These are phyloP conservation scores for Colletotrichum sp. DNA, from an alignment of 2,329 filamentous ascomycete genomes.

Conservation along the genomic window DNA sequence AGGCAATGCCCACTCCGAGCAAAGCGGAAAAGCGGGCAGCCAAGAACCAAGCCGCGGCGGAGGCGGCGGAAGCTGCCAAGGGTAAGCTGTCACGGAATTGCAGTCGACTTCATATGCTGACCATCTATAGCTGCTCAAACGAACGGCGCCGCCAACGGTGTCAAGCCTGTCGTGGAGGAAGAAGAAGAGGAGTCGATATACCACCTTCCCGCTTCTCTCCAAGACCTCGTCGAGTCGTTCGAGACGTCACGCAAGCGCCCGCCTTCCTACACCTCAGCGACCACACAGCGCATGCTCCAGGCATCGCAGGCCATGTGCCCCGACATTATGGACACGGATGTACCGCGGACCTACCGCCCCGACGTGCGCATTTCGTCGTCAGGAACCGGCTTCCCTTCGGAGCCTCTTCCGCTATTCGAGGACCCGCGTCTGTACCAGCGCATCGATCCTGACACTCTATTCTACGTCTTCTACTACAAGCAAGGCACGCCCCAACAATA, in stretches of 20 bases:
- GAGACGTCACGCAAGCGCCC: constrained; percentile 80
- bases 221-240: constrained; percentile 90
- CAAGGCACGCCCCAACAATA: constrained; percentile 97
- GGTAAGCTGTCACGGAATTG: constrained; percentile 35
- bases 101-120: not conserved
- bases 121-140: constrained; percentile 41
- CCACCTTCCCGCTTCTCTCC: constrained; percentile 86
- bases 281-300: constrained; percentile 76
- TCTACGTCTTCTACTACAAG: constrained; percentile 99
- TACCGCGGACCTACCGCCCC: constrained; percentile 83
- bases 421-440: constrained; percentile 86
- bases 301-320: constrained; percentile 77
- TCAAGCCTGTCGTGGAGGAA: constrained; percentile 52
- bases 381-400: constrained; percentile 86
- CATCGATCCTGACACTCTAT: constrained; percentile 94
- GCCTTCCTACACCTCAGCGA: constrained; percentile 64
- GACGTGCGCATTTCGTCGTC: constrained; percentile 78
- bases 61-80: constrained; percentile 48
- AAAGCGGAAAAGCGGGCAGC: constrained; percentile 44
- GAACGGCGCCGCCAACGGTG: constrained; percentile 59
- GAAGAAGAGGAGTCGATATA: constrained; percentile 82
- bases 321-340: constrained; percentile 79
- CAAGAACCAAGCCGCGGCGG: constrained; percentile 48
- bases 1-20: constrained; percentile 32
- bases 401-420: constrained; percentile 90